Evolutionary conservation across 495 filamentous ascomycete genomes (phyloP).

Genomic region (Penicillium daleae): DNA sequence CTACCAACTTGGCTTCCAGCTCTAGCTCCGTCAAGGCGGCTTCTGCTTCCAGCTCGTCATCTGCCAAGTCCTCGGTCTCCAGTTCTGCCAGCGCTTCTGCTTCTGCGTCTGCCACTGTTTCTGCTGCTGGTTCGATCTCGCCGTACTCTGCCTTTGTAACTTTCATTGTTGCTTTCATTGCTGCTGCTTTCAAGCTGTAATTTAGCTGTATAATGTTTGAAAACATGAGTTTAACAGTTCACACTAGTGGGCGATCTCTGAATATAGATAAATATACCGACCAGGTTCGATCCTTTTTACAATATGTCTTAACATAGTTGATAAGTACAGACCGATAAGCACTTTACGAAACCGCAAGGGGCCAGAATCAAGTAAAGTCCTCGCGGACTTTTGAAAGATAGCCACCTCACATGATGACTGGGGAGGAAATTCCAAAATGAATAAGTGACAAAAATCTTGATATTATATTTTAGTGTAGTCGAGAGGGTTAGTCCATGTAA

Average conservation of each 20-base stretch:
- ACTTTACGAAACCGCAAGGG: too few relatives aligned
- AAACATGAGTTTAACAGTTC: background rate
- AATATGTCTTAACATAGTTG: too few relatives aligned
- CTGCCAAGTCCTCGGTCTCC: slow-evolving; percentile 14
- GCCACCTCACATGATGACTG: too few relatives aligned
- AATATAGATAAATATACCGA: slow-evolving; percentile 17
- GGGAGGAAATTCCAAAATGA: too few relatives aligned
- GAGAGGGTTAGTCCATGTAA: too few relatives aligned
- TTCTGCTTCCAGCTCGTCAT: slow-evolving; percentile 14
- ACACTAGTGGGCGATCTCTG: background rate
- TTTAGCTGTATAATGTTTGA: background rate
- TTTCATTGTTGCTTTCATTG: slow-evolving; percentile 30
- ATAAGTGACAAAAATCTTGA: too few relatives aligned
- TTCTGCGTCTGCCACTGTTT: slow-evolving; percentile 19
- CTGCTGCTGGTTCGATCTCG: slow-evolving; percentile 15
- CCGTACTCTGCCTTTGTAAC: slow-evolving; percentile 13
- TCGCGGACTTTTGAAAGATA: too few relatives aligned
- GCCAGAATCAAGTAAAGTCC: too few relatives aligned
- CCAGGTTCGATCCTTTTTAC: slow-evolving; percentile 5
- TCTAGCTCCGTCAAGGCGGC: slow-evolving; percentile 11
- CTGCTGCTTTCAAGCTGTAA: slow-evolving; percentile 32
- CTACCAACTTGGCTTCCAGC: slow-evolving; percentile 19
- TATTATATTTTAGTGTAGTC: too few relatives aligned
- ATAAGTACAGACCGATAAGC: too few relatives aligned
- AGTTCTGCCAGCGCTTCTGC: slow-evolving; percentile 7